Evolutionary conservation across 2,329 filamentous ascomycete species (phyloP), one percentile per base, ranked within the genome.

Genomic region (Zymoseptoria ardabiliae): DNA sequence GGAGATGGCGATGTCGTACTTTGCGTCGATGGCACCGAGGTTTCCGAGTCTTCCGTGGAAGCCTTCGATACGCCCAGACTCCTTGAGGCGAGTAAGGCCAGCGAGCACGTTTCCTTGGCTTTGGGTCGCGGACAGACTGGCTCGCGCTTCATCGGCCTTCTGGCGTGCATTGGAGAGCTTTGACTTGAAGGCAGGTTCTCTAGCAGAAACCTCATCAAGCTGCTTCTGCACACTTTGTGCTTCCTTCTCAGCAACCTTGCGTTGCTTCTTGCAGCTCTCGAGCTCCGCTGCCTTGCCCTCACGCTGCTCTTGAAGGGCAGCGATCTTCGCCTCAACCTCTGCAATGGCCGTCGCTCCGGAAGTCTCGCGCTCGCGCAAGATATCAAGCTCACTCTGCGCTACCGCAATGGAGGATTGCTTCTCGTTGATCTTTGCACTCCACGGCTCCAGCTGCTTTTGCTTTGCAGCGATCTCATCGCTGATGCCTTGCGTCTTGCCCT

Each of bases 1-100:
- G 0, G 95, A 99, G 61, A 99, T 96, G n/a, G 94, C 94, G 50
- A 99, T 85, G 70, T 99, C 94, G 73, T 96, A 99, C 75, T 90
- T 90, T 71, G 90, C 82, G 69, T 99, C 92, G 66, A 99, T 99
- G 0, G 90, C 87, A 50, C 94, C 94, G 0, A 99, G 83, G 67
- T 97, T 97, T 9, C 94, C 95, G 3, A 99, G 85, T 30, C 94
- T 87, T 23, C 94, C 94, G 70, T 99, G 91, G 76, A 99, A 99
- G 2, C 95, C 94, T 69, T 97, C 92, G 64, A 99, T 96, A 72
- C 94, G 89, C 11, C 94, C 94, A 21, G 94, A 97, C 70, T 97
- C 94, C 70, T 91, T 94, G 76, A 99, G 85, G 54, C 94, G 87
- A 88, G 97, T 96, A 28, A 99, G 78, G 0, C 92, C 93, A 41